Evolutionary conservation across 495 filamentous ascomycete species (phyloP).

Genomic region (Penicillium tannophilum): DNA sequence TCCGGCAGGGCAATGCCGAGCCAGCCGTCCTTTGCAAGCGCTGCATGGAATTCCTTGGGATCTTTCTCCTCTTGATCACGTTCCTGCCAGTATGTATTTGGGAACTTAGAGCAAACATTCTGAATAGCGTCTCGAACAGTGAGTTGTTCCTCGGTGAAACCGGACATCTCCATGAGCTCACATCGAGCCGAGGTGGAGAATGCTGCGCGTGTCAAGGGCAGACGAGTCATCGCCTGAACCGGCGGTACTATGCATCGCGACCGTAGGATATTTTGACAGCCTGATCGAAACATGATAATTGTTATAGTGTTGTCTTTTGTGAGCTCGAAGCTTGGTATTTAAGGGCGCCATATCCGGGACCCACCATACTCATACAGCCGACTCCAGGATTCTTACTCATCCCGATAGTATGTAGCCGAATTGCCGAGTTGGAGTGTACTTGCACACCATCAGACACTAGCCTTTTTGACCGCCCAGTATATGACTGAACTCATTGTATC

Average conservation of each 20-base stretch:
- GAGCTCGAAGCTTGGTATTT: slow-evolving; percentile 1
- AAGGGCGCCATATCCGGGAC: background rate
- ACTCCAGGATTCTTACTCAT: background rate
- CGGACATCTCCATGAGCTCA: slow-evolving; percentile 67
- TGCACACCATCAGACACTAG: slow-evolving; percentile 4
- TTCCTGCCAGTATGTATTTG: slow-evolving; percentile 68
- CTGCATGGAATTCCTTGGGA: slow-evolving; percentile 72
- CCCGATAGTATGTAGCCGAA: slow-evolving; percentile 14
- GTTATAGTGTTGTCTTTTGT: background rate
- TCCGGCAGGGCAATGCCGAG: slow-evolving; percentile 77
- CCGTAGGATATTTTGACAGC: slow-evolving; percentile 15
- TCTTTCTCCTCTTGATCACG: slow-evolving; percentile 68
- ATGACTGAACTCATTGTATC: background rate
- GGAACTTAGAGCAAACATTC: slow-evolving; percentile 66
- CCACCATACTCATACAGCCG: slow-evolving; percentile 4
- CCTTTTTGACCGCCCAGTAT: background rate
- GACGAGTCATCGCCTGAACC: background rate
- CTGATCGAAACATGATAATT: slow-evolving; percentile 21
- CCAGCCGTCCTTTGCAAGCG: slow-evolving; percentile 79
- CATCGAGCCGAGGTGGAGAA: slow-evolving; percentile 36
- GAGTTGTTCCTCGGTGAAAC: slow-evolving; percentile 72
- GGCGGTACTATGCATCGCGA: slow-evolving; percentile 7
- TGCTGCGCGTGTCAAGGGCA: background rate
- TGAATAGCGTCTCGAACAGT: slow-evolving; percentile 70
- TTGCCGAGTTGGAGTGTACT: too few species aligned